Conservation (phyloP, 2,329 filamentous ascomycete species). For the Alternaria incomplexa region DNA sequence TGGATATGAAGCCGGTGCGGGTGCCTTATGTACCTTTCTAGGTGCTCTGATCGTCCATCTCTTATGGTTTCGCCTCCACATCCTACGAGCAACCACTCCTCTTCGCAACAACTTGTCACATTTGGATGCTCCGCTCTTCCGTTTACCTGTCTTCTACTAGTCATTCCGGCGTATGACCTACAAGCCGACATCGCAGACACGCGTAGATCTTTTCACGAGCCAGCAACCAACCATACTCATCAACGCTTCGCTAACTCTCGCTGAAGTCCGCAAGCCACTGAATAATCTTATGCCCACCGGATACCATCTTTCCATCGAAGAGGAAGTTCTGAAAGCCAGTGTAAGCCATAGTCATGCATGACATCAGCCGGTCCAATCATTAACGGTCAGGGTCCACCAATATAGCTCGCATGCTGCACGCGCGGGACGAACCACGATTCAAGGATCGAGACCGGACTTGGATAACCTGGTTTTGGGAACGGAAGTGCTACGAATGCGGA, state of each 20-base stretch:
- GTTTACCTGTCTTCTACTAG: neutral
- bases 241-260: neutral
- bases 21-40: neutral
- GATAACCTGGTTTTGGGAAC: neutral
- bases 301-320: neutral
- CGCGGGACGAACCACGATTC: neutral
- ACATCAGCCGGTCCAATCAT: neutral
- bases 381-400: neutral
- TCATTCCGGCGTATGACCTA: neutral
- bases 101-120: too few species aligned
- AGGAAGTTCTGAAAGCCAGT: neutral
- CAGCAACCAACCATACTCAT: neutral
- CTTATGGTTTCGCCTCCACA: neutral
- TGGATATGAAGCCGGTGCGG: neutral
- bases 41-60: neutral
- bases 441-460: neutral
- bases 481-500: neutral
- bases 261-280: neutral
- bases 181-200: neutral
- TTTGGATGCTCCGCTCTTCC: neutral
- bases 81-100: neutral
- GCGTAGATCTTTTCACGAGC: neutral
- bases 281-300: neutral
- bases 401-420: neutral
- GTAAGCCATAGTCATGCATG: neutral